Evolutionary conservation across 1,139 yeast species (phyloP), one percentile per base, ranked within the genome.

Genomic region (Candida sojae): DNA sequence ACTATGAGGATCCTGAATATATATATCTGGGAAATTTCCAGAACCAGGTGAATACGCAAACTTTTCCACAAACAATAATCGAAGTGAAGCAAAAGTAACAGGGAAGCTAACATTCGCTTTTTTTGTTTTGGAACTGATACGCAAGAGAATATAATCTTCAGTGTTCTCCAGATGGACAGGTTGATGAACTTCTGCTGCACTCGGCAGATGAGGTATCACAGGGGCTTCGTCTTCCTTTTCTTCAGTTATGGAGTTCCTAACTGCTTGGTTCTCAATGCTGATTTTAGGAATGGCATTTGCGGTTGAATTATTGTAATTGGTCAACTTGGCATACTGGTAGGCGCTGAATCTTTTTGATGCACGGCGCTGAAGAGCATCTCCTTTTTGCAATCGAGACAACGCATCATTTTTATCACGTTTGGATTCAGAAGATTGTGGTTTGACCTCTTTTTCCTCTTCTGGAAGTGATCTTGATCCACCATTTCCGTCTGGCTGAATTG

Each of bases 271-370:
- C 12, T 49, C 53, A n/a, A 51, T 31, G 11, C 41, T 45, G 25
- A 59, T 55, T 36, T 46, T 55, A 2, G 65, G 61, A 23, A 60
- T 47, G 11, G 55, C 49, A 33, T 53, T 48, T 32, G 32, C 9
- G 2, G 33, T 31, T n/a, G 41, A 12, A 75, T 77, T 5, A 75
- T 70, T 29, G 54, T 70, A 74, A 54, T 81, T 84, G 0, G 91
- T 77, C 25, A 88, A 75, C 58, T 87, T 88, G 1, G 96, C 92
- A 67, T 86, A 88, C 61, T 93, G 98, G 55, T 91, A 93, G 0
- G 97, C 97, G 26, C 97, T 89, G 61, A 87, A 93, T 51, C 99
- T 72, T 56, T 90, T 82, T 0, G 97, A 91, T 0, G 99, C 99
- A 52, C 97, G 79, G 55, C 99, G 78, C 67, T 88, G 96, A 41